These are phyloP conservation scores for Lichenothelia convexa DNA, from an alignment of 495 filamentous ascomycete species.

Conservation along the genomic window DNA sequence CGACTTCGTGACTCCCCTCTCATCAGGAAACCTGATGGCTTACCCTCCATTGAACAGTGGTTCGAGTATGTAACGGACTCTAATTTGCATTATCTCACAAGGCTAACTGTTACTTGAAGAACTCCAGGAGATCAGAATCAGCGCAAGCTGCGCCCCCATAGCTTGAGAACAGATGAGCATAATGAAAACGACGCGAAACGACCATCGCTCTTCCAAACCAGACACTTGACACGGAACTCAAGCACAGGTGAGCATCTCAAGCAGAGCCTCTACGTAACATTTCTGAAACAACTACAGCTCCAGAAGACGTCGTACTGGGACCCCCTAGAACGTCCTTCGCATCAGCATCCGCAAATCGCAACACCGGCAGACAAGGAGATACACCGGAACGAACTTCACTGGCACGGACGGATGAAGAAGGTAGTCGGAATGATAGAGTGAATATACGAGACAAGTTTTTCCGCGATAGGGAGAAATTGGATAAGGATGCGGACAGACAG, in stretches of 20 bases:
- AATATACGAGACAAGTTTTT: conserved; percentile 36
- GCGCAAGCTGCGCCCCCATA: not conserved
- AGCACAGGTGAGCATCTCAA: not conserved
- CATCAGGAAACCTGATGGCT: conserved; percentile 56
- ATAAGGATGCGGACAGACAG: conserved; percentile 24
- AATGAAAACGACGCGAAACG: not conserved
- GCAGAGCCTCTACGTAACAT: not conserved
- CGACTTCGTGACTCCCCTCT: conserved; percentile 66
- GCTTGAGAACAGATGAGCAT: not conserved
- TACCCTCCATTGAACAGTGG: conserved; percentile 92
- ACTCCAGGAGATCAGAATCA: no score
- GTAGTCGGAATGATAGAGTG: conserved; percentile 2
- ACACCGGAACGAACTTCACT: not conserved
- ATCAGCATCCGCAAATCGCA: conserved; percentile 48
- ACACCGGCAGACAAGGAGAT: conserved; percentile 27
- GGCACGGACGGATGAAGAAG: not conserved
- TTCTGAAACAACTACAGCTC: not conserved
- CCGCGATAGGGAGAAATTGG: conserved; percentile 22
- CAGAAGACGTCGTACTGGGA: conserved; percentile 69
- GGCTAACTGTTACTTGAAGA: no score
- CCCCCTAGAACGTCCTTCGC: conserved; percentile 76
- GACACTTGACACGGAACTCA: not conserved
- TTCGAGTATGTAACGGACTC: conserved; percentile 54
- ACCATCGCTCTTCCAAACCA: not conserved
- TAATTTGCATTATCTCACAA: no score